phyloP scores from a whole-genome alignment of 495 filamentous ascomycete genomes.

The Penicillium macrosclerotiorum region DNA sequence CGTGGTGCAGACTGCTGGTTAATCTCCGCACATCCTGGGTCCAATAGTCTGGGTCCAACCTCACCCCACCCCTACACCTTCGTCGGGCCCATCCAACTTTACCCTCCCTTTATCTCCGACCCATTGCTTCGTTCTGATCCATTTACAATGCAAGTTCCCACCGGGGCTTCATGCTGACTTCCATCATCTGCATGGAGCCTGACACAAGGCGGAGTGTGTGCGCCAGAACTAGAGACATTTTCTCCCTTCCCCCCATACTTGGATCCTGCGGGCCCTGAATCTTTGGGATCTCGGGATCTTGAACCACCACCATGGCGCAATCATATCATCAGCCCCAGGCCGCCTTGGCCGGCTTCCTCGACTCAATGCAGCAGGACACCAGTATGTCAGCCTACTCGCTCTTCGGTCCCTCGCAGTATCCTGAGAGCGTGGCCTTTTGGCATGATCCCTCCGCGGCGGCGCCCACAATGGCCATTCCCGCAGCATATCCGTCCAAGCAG shows the following conservation, averaged over 20 bases:
- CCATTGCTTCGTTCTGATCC: background rate
- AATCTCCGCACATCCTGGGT: slow-evolving; percentile 28
- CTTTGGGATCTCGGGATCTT: too few relatives aligned
- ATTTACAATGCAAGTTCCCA: slow-evolving; percentile 12
- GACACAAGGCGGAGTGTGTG: background rate
- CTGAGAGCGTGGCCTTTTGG: slow-evolving; percentile 46
- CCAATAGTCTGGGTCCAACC: slow-evolving; percentile 22
- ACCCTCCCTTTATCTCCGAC: background rate
- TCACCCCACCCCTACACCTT: slow-evolving; percentile 12
- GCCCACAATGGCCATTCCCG: slow-evolving; percentile 19
- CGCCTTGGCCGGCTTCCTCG: slow-evolving; percentile 31
- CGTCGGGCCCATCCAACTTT: slow-evolving; percentile 1
- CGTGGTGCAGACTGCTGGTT: slow-evolving; percentile 2
- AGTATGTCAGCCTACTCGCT: slow-evolving; percentile 36
- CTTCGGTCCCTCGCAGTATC: slow-evolving; percentile 37
- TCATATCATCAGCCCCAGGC: slow-evolving; percentile 34
- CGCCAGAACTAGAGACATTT: background rate
- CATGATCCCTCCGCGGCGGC: slow-evolving; percentile 32
- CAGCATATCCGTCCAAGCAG: slow-evolving; percentile 30
- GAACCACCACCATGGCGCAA: slow-evolving; percentile 32
- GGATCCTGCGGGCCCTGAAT: too few relatives aligned
- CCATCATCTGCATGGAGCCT: slow-evolving; percentile 9
- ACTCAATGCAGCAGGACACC: slow-evolving; percentile 29
- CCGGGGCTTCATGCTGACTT: slow-evolving; percentile 10
- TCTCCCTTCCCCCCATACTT: background rate